These are phyloP conservation scores for Pisolithus microcarpus DNA, from an alignment of 768 basidiomycete genomes.

Conservation along the genomic window DNA sequence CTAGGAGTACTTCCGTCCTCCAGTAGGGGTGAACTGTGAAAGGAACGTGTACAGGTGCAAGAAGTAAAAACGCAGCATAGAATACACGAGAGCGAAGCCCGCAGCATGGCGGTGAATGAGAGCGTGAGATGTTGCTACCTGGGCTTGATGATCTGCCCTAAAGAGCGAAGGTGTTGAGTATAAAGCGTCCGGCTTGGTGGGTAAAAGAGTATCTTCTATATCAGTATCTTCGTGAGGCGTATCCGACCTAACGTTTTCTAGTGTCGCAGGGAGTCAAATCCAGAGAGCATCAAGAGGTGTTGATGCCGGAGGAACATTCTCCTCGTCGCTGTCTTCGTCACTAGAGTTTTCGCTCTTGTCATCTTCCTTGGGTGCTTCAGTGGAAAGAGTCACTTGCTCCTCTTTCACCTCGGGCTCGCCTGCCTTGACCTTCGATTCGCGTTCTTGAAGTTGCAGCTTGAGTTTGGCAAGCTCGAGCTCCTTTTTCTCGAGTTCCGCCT, in stretches of 20 bases:
- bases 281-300: conserved; percentile 24
- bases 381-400: conserved; percentile 24
- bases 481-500: conserved; percentile 60
- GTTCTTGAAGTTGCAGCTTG: conserved; percentile 44
- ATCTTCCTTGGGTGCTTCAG: conserved; percentile 18
- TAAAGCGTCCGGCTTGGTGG: conserved; percentile 11
- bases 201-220: conserved; percentile 26
- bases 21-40: conserved; percentile 28
- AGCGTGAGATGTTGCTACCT: conserved; percentile 16
- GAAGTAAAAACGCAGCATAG: conserved; percentile 38
- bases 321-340: conserved; percentile 37
- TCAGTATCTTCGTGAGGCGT: conserved; percentile 10
- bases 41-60: conserved; percentile 38
- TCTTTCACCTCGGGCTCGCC: conserved; percentile 37
- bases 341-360: conserved; percentile 27
- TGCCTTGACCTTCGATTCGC: conserved; percentile 44
- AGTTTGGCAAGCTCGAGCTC: conserved; percentile 51
- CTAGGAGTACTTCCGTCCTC: conserved; percentile 25
- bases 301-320: conserved; percentile 31
- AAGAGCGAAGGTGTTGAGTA: conserved; percentile 14
- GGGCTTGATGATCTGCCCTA: conserved; percentile 19
- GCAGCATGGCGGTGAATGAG: conserved; percentile 28
- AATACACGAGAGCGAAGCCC: conserved; percentile 31
- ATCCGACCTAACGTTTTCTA: conserved; percentile 14
- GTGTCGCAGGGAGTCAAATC: conserved; percentile 27